Evolutionary conservation across 768 basidiomycete genomes (phyloP), one percentile per base, ranked within the genome.

Genomic region (Xanthoconium stramineum): DNA sequence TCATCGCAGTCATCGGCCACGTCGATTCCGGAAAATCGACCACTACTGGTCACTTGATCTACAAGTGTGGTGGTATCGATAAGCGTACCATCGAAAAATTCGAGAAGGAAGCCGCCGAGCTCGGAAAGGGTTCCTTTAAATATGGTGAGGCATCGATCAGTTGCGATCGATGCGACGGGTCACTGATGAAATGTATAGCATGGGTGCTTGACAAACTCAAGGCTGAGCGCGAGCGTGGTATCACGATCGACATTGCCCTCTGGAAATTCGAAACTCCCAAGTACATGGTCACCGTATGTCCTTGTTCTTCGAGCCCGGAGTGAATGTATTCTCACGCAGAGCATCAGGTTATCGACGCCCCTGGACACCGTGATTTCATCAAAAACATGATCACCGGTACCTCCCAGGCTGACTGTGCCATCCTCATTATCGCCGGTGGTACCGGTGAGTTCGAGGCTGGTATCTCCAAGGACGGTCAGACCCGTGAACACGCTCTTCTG

Each of bases 331-430:
- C 54, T 57, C 28, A 51, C 46, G 10, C 20, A 3, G n/a, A 60
- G 47, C 50, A 59, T 49, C 64, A 91, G 93, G 94, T 99, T 80
- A 98, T 98, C 69, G 97, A 98, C 74, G 97, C 97, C 75, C 97
- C 97, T 47, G 96, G 96, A 73, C 95, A 97, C 77, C 94, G 97
- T 86, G 97, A 99, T 74, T 99, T 99, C 81, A 99, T 99, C 86
- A 99, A 99, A 83, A 99, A 97, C 92, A 97, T 95, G 95, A 99
- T 99, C 76, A 99, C 97, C 61, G 97, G 97, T 84, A 99, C 97
- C 69, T 99, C 97, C 70, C 97, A 99, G 86, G 95, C 96, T 74
- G 96, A 99, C 76, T 98, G 96, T 72, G 97, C 95, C 71, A 86
- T 99, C 76, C 94, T 99, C 77, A 98, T 99, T 83, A 99, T 99